Evolutionary conservation across 352 stramenopile species (phyloP), one percentile per base, ranked within the genome.

Genomic region (Pythium scleroteichum): DNA sequence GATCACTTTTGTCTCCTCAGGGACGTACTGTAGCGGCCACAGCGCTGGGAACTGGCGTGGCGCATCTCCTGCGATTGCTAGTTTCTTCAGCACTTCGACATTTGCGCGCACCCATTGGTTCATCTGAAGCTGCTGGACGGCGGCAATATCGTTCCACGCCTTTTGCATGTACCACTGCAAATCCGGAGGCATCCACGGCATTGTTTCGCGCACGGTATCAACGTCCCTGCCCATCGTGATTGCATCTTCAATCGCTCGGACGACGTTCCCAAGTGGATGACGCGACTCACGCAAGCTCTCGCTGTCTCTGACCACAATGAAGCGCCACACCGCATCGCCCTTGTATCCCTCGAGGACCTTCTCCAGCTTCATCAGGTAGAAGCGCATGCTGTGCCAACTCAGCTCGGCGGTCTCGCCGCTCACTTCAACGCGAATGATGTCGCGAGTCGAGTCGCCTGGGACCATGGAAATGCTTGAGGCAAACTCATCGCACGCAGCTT

Each of bases 351-450:
- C 62, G 1, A 69, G 54, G 12, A 69, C 53, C 17, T 51, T 69
- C 42, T 69, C 62, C 27, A 64, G 45, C 20, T 42, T 54, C 49
- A 64, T 60, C 50, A 64, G 23, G 41, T 56, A 64, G 42, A 64
- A 57, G 2, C 42, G 48, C 20, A 69, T 41, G n/a, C 39, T 60
- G 20, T 45, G 22, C 53, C 53, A 63, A n/a, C 19, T 54, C 2
- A 41, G 16, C 1, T 45, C 29, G 0, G 14, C 27, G 3, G 40
- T 40, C 19, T 44, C 48, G 3, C 47, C 62, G 2, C 16, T 49
- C 20, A 68, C 53, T 49, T 68, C 61, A 17, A 68, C 35, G 4
- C 52, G 52, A 23, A 68, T 19, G 1, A 62, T 40, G 8, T 62
- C 53, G 22, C 23, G 38, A 9, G 33, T 16, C 9, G 45, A 27